A percentile compares a stretch with the other conserved stretches of the same genome.
phyloP scores from a whole-genome alignment of 177 flowering plant species.

The Vitis hybrid region DNA sequence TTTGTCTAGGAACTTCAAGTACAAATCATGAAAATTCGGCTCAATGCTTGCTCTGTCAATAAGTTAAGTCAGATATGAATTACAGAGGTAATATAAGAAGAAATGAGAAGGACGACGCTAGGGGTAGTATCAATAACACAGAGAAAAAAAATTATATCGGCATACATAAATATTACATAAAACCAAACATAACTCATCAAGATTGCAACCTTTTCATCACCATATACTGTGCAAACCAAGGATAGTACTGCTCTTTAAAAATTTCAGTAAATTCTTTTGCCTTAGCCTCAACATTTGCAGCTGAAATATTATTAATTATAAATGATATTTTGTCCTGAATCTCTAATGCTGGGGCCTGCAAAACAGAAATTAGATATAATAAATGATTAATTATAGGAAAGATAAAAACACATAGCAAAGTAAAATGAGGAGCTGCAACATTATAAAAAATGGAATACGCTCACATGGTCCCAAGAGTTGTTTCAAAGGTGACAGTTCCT shows the following conservation, averaged over 20 bases:
- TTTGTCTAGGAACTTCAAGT: conserved; percentile 91
- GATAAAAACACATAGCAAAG: neutral
- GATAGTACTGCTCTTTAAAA: conserved; percentile 73
- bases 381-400: neutral
- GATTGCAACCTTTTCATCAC: conserved; percentile 88
- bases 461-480: neutral
- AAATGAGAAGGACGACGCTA: neutral
- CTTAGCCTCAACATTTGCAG: conserved; percentile 76
- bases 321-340: conserved; percentile 90
- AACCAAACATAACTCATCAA: neutral
- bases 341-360: conserved; percentile 84
- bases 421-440: neutral
- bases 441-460: neutral
- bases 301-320: conserved; percentile 80
- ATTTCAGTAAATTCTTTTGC: conserved; percentile 82
- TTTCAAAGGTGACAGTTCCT: neutral
- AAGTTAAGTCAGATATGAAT: neutral
- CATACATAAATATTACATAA: neutral
- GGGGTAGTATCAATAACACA: neutral
- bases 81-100: neutral
- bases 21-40: conserved; percentile 93
- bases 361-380: conserved; percentile 6
- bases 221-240: conserved; percentile 98
- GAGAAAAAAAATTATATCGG: neutral
- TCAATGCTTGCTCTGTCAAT: conserved; percentile 91